These are phyloP conservation scores for Chrysosporium keratinophilum DNA, from an alignment of 2,329 filamentous ascomycete species.

Conservation along the genomic window DNA sequence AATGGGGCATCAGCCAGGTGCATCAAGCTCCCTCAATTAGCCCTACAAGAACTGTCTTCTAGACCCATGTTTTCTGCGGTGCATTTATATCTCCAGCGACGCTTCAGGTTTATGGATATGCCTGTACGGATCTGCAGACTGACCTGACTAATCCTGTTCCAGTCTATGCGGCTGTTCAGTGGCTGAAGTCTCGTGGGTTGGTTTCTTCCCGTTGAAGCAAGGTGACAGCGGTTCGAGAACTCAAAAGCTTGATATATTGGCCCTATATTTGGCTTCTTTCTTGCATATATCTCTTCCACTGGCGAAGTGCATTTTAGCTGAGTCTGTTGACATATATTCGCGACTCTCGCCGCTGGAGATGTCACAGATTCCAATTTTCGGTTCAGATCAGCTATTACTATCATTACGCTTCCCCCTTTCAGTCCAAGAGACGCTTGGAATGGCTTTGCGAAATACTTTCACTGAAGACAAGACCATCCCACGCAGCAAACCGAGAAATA, in stretches of 20 bases:
- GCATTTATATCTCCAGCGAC: conserved; percentile 2
- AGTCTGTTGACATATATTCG: not conserved
- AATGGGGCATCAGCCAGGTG: conserved; percentile 2
- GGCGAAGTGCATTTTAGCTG: not conserved
- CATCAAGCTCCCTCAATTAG: conserved; percentile 4
- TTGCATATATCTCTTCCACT: not conserved
- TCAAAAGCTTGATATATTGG: conserved; percentile 9
- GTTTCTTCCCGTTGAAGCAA: conserved; percentile 1
- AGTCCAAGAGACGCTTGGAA: not conserved
- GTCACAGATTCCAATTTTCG: conserved; percentile 2
- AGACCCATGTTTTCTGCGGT: conserved; percentile 9
- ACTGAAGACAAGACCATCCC: conserved; percentile 22
- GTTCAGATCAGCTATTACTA: not conserved
- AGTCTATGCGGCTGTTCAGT: conserved; percentile 6
- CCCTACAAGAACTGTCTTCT: conserved; percentile 8
- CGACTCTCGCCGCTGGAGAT: not conserved
- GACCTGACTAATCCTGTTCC: not conserved
- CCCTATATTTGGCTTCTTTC: conserved; percentile 2
- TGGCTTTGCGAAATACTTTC: not conserved
- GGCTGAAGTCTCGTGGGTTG: conserved; percentile 7
- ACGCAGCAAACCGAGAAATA: conserved; percentile 31
- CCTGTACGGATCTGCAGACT: conserved; percentile 6
- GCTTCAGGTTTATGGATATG: conserved; percentile 4
- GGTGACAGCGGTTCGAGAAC: conserved; percentile 6
- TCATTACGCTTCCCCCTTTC: not conserved